Evolutionary conservation across 768 basidiomycete species (phyloP), one percentile per base, ranked within the genome.

Genomic region (Agaricus sinodeliciosus): DNA sequence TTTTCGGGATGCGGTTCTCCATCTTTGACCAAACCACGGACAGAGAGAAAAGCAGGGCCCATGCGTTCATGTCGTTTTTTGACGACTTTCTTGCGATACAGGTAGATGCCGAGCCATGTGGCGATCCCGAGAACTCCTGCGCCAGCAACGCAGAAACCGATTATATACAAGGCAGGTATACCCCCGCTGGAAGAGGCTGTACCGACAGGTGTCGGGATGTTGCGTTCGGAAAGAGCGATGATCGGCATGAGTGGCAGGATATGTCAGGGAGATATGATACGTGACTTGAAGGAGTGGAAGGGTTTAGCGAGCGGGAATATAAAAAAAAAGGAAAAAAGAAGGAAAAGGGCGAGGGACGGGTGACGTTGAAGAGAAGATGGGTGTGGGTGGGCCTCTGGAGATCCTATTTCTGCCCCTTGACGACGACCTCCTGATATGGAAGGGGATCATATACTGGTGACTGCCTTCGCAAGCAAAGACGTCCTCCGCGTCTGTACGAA

Each of bases 61-160:
- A 67, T 68, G 25, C 58, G 61, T n/a, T 67, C 66, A 49, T 73
- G 68, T 13, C 71, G 64, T 50, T 67, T 69, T 31, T 60, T 58
- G 37, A 64, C 59, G 18, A 67, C 62, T 31, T 71, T 74, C 57
- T 72, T 72, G 42, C 79, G 72, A 50, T 67, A 68, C 40, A 62
- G 56, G n/a, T 67, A 69, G 35, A 80, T 58, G 34, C 57, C 62
- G 4, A 82, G 58, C 78, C 78, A 83, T 25, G 69, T 9, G 41
- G 53, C 59, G 37, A 80, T 55, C 37, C 61, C 67, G 26, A 77
- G 47, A 19, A 72, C 51, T 39, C 78, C 63, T 26, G 70, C 65
- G 16, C 67, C 75, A 25, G 71, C 77, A 5, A 81, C 60, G 18
- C 72, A 67, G 59, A 85, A 74, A 5, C 79, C 84, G 49, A 67